A percentile compares a stretch with the other conserved stretches of the same genome.
phyloP scores from a whole-genome alignment of 208 protist genomes.

The Porcisia hertigi region DNA sequence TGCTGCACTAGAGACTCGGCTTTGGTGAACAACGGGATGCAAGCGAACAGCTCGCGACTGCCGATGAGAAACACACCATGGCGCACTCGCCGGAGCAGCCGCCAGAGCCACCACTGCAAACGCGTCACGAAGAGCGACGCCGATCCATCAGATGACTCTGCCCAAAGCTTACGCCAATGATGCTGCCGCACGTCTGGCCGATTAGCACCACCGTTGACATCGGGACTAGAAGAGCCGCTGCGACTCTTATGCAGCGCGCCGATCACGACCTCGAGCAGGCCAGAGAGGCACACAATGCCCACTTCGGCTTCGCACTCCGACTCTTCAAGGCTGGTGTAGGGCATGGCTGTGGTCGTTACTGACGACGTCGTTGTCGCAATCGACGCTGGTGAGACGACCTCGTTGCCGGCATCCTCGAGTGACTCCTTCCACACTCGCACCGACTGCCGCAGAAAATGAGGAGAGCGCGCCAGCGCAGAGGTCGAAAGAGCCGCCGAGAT shows the following conservation, averaged over 20 bases:
- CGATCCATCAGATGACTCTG: constrained; percentile 29
- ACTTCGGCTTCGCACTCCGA: constrained; percentile 59
- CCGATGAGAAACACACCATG: constrained; percentile 64
- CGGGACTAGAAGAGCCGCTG: background rate
- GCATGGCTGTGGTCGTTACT: constrained; percentile 10
- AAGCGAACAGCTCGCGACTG: constrained; percentile 61
- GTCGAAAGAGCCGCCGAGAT: constrained; percentile 23
- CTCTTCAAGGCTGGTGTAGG: constrained; percentile 36
- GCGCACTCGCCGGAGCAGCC: constrained; percentile 51
- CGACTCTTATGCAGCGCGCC: constrained; percentile 19
- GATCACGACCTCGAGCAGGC: constrained; percentile 40
- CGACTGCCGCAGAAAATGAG: constrained; percentile 2
- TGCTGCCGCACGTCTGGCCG: constrained; percentile 32
- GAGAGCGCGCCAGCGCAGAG: constrained; percentile 9
- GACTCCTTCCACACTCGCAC: constrained; percentile 38
- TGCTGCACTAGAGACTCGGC: constrained; percentile 62
- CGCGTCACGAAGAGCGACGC: constrained; percentile 47
- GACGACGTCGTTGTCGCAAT: constrained; percentile 3
- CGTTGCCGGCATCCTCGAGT: constrained; percentile 32
- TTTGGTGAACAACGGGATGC: constrained; percentile 58
- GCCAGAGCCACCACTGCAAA: constrained; percentile 83
- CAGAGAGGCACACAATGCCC: constrained; percentile 67
- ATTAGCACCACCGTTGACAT: constrained; percentile 15
- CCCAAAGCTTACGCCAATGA: constrained; percentile 38
- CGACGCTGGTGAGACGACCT: constrained; percentile 16